These are phyloP conservation scores for Ceratobasidium sp. DNA, from an alignment of 1,284 basidiomycete genomes.

Conservation along the genomic window DNA sequence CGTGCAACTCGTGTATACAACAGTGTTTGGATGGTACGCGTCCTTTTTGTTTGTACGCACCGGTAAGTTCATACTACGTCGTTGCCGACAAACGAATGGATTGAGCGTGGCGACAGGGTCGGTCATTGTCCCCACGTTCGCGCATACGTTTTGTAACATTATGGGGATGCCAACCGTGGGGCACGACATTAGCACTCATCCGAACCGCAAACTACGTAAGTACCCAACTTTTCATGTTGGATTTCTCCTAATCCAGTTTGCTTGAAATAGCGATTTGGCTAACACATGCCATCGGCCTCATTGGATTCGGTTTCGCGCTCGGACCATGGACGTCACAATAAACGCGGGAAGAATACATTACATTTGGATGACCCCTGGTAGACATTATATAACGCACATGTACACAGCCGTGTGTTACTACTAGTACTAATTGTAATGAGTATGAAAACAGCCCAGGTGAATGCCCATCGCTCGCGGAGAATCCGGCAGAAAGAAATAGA, in stretches of 20 bases:
- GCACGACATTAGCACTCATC: constrained; percentile 59
- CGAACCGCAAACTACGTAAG: constrained; percentile 60
- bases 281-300: constrained; percentile 66
- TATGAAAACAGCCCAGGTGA: constrained; percentile 21
- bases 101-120: constrained; percentile 52
- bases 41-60: constrained; percentile 89
- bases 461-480: neutral
- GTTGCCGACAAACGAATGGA: neutral
- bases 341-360: neutral
- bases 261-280: constrained; percentile 60
- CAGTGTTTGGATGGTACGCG: constrained; percentile 91
- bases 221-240: constrained; percentile 41
- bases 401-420: neutral
- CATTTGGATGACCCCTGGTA: neutral
- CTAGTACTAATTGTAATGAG: neutral
- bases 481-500: neutral
- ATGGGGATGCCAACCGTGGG: constrained; percentile 85
- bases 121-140: constrained; percentile 67
- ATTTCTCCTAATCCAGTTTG: constrained; percentile 53
- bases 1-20: constrained; percentile 91
- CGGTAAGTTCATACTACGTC: constrained; percentile 62
- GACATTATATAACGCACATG: constrained; percentile 29
- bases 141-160: constrained; percentile 93
- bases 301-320: constrained; percentile 60
- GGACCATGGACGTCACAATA: constrained; percentile 52